Evolutionary conservation across 177 flowering plant genomes (phyloP).

Genomic region (Vitis hybrid): DNA sequence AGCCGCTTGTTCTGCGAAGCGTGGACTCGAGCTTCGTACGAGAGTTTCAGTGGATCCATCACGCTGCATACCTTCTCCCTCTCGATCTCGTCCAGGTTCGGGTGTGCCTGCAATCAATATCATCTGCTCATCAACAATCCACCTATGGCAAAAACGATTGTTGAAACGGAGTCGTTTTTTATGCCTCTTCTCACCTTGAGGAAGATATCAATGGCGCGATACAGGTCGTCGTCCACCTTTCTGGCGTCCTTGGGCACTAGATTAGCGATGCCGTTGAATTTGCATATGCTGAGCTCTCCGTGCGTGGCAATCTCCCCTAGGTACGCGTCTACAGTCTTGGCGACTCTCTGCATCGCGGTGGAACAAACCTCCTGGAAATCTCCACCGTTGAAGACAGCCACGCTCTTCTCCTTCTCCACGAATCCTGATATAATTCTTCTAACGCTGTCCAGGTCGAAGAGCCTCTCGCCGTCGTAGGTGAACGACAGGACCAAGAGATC

Average conservation of each 20-base stretch:
- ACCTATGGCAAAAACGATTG: neutral
- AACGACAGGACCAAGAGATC: slow-evolving; percentile 74
- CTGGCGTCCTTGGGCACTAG: slow-evolving; percentile 71
- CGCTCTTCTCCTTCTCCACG: slow-evolving; percentile 66
- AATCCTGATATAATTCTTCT: slow-evolving; percentile 66
- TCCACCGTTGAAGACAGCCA: slow-evolving; percentile 53
- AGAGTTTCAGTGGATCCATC: slow-evolving; percentile 83
- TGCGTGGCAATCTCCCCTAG: slow-evolving; percentile 75
- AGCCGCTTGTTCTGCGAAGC: slow-evolving; percentile 92
- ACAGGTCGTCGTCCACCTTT: slow-evolving; percentile 80
- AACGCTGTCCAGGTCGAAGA: slow-evolving; percentile 85
- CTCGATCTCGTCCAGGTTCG: slow-evolving; percentile 84
- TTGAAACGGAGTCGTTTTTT: neutral
- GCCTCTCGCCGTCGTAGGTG: slow-evolving; percentile 73
- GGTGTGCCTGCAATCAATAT: slow-evolving; percentile 57
- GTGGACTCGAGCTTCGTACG: slow-evolving; percentile 83
- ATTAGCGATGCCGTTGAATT: slow-evolving; percentile 83
- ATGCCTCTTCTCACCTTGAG: slow-evolving; percentile 48
- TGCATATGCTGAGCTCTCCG: slow-evolving; percentile 65
- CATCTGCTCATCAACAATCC: neutral
- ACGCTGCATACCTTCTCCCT: slow-evolving; percentile 92
- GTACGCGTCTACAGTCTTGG: slow-evolving; percentile 70
- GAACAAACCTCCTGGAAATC: slow-evolving; percentile 45
- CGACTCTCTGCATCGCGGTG: slow-evolving; percentile 64
- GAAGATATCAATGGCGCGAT: slow-evolving; percentile 80